Conservation (phyloP, 257 asterid genomes). For the Rehmannia glutinosa region DNA sequence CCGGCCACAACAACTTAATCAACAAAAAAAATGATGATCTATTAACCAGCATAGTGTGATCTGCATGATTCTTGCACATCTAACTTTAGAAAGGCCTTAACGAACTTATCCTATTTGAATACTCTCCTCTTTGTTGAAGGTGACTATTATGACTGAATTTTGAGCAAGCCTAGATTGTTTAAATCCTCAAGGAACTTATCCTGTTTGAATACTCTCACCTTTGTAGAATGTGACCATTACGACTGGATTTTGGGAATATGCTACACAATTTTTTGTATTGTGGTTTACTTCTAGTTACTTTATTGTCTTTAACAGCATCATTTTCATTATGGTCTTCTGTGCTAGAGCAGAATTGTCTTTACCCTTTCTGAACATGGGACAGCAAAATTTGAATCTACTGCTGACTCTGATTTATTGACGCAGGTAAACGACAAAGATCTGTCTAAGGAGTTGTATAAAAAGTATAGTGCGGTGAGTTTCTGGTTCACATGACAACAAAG, state of each 20-base stretch:
- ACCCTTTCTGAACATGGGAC: background rate
- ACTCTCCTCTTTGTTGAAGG: background rate
- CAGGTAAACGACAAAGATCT: constrained; percentile 85
- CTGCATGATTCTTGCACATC: background rate
- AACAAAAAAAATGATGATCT: background rate
- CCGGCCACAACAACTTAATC: background rate
- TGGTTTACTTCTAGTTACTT: background rate
- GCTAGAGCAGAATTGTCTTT: background rate
- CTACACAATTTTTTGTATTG: background rate
- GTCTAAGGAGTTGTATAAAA: constrained; percentile 87
- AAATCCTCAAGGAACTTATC: background rate
- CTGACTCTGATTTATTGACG: constrained; percentile 26
- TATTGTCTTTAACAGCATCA: background rate
- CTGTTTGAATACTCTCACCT: background rate
- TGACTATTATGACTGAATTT: background rate
- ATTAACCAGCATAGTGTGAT: background rate
- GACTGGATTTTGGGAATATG: too few species aligned
- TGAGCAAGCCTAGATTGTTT: background rate
- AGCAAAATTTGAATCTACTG: constrained; percentile 2
- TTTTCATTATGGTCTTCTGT: background rate
- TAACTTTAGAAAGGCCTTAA: background rate
- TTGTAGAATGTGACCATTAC: background rate
- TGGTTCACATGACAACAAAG: constrained; percentile 3
- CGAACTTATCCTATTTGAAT: background rate
- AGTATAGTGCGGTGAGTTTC: constrained; percentile 80